Percentiles rank a stretch among this genome's conserved stretches.
Conservation (phyloP, 2,329 filamentous ascomycete genomes). For the Xylaria sp. region DNA sequence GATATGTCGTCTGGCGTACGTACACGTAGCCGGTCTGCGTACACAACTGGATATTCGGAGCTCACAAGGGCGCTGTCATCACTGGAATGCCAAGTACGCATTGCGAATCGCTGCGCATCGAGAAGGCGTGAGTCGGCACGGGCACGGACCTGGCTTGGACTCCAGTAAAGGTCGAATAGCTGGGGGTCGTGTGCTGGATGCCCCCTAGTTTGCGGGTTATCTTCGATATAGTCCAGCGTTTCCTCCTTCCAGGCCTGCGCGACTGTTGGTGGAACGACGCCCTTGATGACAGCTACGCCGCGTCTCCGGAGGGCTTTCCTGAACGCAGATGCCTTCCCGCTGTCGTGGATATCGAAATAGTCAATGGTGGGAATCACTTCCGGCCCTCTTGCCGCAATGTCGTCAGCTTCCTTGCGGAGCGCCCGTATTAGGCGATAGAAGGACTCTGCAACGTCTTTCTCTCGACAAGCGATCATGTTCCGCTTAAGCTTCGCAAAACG, state of each 20-base stretch:
- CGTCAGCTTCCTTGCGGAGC: slow-evolving; percentile 46
- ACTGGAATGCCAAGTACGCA: slow-evolving; percentile 65
- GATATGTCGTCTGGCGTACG: slow-evolving; percentile 70
- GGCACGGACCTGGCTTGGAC: slow-evolving; percentile 68
- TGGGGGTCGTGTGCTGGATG: slow-evolving; percentile 70
- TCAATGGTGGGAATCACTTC: slow-evolving; percentile 50
- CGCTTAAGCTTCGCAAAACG: slow-evolving; percentile 52
- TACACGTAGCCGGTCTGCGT: slow-evolving; percentile 75
- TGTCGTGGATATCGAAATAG: slow-evolving; percentile 47
- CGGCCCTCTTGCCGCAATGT: slow-evolving; percentile 43
- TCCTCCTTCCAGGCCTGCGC: slow-evolving; percentile 70
- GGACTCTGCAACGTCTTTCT: slow-evolving; percentile 46
- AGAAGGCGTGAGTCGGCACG: slow-evolving; percentile 69
- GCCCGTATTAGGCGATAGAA: slow-evolving; percentile 48
- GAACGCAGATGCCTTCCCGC: slow-evolving; percentile 36
- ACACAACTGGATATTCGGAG: slow-evolving; percentile 62
- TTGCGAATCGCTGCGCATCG: slow-evolving; percentile 64
- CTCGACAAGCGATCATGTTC: slow-evolving; percentile 46
- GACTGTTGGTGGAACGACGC: slow-evolving; percentile 67
- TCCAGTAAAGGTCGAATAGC: slow-evolving; percentile 79
- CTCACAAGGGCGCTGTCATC: slow-evolving; percentile 56
- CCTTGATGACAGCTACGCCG: slow-evolving; percentile 68
- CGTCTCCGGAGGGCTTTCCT: slow-evolving; percentile 53
- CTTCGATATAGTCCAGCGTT: slow-evolving; percentile 66
- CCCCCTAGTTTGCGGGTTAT: slow-evolving; percentile 64